A percentile compares a stretch with the other conserved stretches of the same genome.
Conservation (phyloP, 2,329 filamentous ascomycete genomes). For the Fusarium redolens region DNA sequence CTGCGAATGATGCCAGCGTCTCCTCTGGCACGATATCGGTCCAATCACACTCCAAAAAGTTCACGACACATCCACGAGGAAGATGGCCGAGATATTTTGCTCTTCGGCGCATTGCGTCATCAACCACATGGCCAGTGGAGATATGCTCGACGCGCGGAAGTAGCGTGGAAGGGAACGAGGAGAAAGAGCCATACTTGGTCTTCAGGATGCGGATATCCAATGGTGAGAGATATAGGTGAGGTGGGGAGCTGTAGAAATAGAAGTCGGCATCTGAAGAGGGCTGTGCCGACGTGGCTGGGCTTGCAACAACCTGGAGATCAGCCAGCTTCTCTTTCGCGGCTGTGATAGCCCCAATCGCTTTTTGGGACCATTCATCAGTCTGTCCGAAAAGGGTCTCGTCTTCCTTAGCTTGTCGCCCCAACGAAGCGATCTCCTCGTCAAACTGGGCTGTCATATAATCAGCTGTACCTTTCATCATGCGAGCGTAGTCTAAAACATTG, state of each 20-base stretch:
- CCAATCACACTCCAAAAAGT: slow-evolving; percentile 94
- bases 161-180: slow-evolving; percentile 84
- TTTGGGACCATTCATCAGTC: slow-evolving; percentile 91
- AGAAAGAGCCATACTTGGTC: slow-evolving; percentile 86
- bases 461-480: slow-evolving; percentile 93
- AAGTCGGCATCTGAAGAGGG: slow-evolving; percentile 65
- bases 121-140: slow-evolving; percentile 86
- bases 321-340: slow-evolving; percentile 80
- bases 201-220: slow-evolving; percentile 94
- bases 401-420: slow-evolving; percentile 82
- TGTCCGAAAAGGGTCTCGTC: slow-evolving; percentile 93
- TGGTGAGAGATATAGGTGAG: slow-evolving; percentile 89
- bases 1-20: slow-evolving; percentile 78
- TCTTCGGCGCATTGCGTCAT: slow-evolving; percentile 84
- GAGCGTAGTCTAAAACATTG: slow-evolving; percentile 93
- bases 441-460: slow-evolving; percentile 88
- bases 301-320: slow-evolving; percentile 52
- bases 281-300: slow-evolving; percentile 32
- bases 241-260: slow-evolving; percentile 88
- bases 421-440: slow-evolving; percentile 79
- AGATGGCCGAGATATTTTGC: slow-evolving; percentile 90
- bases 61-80: slow-evolving; percentile 90
- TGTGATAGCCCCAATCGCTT: slow-evolving; percentile 79
- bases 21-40: slow-evolving; percentile 84
- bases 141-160: slow-evolving; percentile 90